Base-by-base conservation (phyloP, 805 yeast species). In the Teunomyces pallodes region DNA sequence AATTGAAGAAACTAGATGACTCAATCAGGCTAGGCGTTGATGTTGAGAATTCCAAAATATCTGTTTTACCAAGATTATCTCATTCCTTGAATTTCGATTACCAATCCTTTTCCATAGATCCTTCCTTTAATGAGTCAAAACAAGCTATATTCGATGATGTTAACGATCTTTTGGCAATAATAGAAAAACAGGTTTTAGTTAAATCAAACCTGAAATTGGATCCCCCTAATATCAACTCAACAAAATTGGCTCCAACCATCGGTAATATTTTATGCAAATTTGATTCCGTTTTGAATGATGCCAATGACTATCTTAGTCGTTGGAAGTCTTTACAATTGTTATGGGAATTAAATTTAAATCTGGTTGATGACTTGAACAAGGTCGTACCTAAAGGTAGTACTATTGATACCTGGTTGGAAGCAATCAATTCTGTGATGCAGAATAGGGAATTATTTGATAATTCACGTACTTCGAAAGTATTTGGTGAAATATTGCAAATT, bases 261-360 rank as follows among this genome's bases (percentile, higher is more conserved):
- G 16, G 27, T 12, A 16, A 24, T 7, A 44, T 49, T 17, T 49
- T 54, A 38, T 24, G 17, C 1, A 47, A 52, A 3, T 58, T 81
- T 5, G 79, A 77, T n/a, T 17, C 16, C 0, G 48, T 66, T 3
- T 57, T 69, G 14, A 33, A 41, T 0, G 48, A 59, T 2, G 75
- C 79, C 0, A 40, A 54, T 0, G 44, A 13, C 0, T 83, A 82
- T 54, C 61, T 77, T 13, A 46, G 56, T 1, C 66, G 69, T 13
- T 87, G 95, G 95, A 55, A 58, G 1, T 65, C 64, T 16, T 69
- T 84, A 26, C 86, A 83, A 57, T 62, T 75, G 0, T 60, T 86
- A 4, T 84, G 90, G 88, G 83, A 79, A 30, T 48, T 66, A 20
- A 53, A 64, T 50, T 55, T 84, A 8, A 69, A 74, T 10, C 54